Evolutionary conservation across 2,329 filamentous ascomycete genomes (phyloP).

Genomic region (Colletotrichum orbiculare): DNA sequence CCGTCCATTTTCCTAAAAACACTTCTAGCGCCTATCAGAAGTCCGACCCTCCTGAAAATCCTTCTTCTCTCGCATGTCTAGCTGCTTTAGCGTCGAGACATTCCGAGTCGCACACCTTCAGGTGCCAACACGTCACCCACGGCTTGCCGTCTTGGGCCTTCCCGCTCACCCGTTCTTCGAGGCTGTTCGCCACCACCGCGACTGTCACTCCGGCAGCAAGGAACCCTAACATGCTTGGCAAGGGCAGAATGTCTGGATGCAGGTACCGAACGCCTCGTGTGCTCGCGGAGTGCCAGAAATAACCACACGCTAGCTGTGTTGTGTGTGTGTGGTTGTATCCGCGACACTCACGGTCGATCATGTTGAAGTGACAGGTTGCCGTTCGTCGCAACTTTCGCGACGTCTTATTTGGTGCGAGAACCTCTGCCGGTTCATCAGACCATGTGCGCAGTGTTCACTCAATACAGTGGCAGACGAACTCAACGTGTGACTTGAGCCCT

Average conservation of each 20-base stretch:
- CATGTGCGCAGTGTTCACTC: too few species aligned
- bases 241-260: constrained; percentile 12
- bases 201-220: constrained; percentile 5
- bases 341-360: neutral
- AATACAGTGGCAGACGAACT: too few species aligned
- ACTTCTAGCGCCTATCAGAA: constrained; percentile 14
- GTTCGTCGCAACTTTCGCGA: constrained; percentile 19
- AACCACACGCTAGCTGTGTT: neutral
- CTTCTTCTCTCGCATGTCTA: constrained; percentile 19
- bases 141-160: constrained; percentile 27
- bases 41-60: constrained; percentile 25
- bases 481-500: too few species aligned
- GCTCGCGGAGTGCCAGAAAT: constrained; percentile 17
- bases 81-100: constrained; percentile 14
- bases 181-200: constrained; percentile 23
- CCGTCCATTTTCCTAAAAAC: constrained; percentile 1
- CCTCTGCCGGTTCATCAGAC: too few species aligned
- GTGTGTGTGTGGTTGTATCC: neutral
- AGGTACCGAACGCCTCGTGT: constrained; percentile 26
- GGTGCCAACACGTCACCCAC: constrained; percentile 19
- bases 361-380: neutral
- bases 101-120: constrained; percentile 11
- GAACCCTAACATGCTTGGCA: neutral
- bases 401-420: neutral
- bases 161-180: constrained; percentile 11